A percentile compares a stretch with the other conserved stretches of the same genome.
Conservation (phyloP, 2,329 filamentous ascomycete genomes). For the Paecilomyces sp. region DNA sequence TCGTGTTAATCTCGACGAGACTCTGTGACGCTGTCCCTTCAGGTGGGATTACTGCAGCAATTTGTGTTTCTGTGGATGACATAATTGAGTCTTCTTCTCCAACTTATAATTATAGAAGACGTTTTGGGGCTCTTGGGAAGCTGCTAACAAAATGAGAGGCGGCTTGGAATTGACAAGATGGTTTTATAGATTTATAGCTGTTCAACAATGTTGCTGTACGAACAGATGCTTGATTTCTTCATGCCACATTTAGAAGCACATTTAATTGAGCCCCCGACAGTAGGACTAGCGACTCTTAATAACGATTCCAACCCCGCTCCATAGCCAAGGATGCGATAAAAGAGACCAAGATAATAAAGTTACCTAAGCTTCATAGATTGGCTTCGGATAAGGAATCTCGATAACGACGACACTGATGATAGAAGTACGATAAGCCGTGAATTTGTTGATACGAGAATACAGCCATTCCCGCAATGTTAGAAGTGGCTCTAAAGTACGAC, state of each 20-base stretch:
- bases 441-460: not conserved
- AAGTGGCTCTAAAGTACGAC: not conserved
- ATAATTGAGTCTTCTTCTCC: not conserved
- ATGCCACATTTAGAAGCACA: not conserved
- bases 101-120: not conserved
- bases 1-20: slow-evolving; percentile 16
- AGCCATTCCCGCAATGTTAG: not conserved
- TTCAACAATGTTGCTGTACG: not conserved
- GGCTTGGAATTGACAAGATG: not conserved
- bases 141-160: not conserved
- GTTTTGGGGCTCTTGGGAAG: too few species aligned
- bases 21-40: slow-evolving; percentile 11
- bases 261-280: not conserved
- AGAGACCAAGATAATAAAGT: not conserved
- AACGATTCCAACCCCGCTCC: not conserved
- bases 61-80: slow-evolving; percentile 18
- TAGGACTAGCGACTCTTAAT: not conserved
- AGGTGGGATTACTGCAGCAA: slow-evolving; percentile 22
- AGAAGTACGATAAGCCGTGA: not conserved
- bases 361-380: not conserved
- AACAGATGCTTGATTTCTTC: not conserved
- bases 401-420: not conserved
- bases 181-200: not conserved
- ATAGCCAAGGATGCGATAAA: not conserved
- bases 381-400: not conserved